phyloP scores from a whole-genome alignment of 2,329 filamentous ascomycete species.

The Penicillium rolfsii region DNA sequence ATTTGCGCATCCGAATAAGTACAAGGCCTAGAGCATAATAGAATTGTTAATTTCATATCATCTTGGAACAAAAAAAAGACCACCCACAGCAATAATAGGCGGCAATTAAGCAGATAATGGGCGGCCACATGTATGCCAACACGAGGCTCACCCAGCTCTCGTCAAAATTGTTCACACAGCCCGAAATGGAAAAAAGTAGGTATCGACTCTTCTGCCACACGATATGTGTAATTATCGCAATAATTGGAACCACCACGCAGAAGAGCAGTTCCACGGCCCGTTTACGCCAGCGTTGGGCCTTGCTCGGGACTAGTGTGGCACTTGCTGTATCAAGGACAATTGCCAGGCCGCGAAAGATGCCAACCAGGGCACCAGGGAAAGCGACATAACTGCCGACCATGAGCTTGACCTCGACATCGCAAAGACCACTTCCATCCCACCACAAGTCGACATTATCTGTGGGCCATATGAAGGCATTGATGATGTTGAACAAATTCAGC shows the following conservation, averaged over 20 bases:
- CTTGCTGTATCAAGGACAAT: conserved; percentile 63
- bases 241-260: conserved; percentile 59
- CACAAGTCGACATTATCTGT: conserved; percentile 58
- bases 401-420: conserved; percentile 66
- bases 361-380: conserved; percentile 56
- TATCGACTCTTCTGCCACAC: conserved; percentile 64
- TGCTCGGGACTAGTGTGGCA: conserved; percentile 55
- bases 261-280: conserved; percentile 57
- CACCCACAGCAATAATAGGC: conserved; percentile 62
- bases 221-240: conserved; percentile 62
- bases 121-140: conserved; percentile 60
- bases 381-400: conserved; percentile 58
- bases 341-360: conserved; percentile 64
- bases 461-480: conserved; percentile 69
- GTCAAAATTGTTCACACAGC: conserved; percentile 60
- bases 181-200: conserved; percentile 60
- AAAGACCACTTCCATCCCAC: conserved; percentile 64
- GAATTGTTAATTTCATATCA: neutral
- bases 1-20: conserved; percentile 62
- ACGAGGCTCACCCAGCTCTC: conserved; percentile 61
- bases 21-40: conserved; percentile 56
- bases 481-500: conserved; percentile 60
- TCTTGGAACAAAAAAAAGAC: neutral
- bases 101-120: conserved; percentile 57
- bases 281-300: conserved; percentile 52